Percentiles rank a stretch among this genome's conserved stretches.
These are phyloP conservation scores for Sclerotinia borealis DNA, from an alignment of 2,329 filamentous ascomycete species.

Conservation along the genomic window DNA sequence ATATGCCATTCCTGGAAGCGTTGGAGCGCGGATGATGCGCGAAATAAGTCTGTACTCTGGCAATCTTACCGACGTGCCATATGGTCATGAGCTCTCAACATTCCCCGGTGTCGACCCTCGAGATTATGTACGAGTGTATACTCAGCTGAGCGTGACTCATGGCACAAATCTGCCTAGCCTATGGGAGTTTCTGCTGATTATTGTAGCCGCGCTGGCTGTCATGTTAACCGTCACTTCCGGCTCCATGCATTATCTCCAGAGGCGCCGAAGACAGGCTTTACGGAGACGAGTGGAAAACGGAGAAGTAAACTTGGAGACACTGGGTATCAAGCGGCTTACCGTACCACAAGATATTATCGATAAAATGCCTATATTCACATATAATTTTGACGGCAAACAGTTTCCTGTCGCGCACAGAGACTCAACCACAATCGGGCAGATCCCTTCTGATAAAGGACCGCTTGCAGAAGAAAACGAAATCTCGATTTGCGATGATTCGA, in stretches of 20 bases:
- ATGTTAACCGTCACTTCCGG: constrained; percentile 63
- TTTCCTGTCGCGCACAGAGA: constrained; percentile 33
- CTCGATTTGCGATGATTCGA: background rate
- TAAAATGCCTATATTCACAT: constrained; percentile 72
- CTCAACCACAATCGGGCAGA: background rate
- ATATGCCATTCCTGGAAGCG: constrained; percentile 68
- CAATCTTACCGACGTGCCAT: constrained; percentile 57
- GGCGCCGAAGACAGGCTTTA: constrained; percentile 60
- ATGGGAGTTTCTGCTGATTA: constrained; percentile 72
- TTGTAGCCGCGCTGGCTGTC: constrained; percentile 63
- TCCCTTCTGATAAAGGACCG: background rate
- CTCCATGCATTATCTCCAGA: constrained; percentile 72
- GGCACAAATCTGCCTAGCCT: constrained; percentile 56
- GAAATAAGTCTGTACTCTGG: constrained; percentile 73
- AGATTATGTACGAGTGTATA: constrained; percentile 57
- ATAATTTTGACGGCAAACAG: constrained; percentile 48
- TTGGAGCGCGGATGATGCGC: constrained; percentile 63
- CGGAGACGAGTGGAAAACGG: constrained; percentile 66
- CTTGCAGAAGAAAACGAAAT: background rate
- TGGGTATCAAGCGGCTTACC: constrained; percentile 76
- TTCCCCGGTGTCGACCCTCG: constrained; percentile 49
- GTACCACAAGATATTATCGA: constrained; percentile 68
- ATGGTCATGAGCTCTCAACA: constrained; percentile 49
- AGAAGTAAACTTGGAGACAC: constrained; percentile 77
- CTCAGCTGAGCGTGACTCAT: constrained; percentile 44